Conservation (phyloP, 2,329 filamentous ascomycete species). For the Pseudogymnoascus verrucosus region DNA sequence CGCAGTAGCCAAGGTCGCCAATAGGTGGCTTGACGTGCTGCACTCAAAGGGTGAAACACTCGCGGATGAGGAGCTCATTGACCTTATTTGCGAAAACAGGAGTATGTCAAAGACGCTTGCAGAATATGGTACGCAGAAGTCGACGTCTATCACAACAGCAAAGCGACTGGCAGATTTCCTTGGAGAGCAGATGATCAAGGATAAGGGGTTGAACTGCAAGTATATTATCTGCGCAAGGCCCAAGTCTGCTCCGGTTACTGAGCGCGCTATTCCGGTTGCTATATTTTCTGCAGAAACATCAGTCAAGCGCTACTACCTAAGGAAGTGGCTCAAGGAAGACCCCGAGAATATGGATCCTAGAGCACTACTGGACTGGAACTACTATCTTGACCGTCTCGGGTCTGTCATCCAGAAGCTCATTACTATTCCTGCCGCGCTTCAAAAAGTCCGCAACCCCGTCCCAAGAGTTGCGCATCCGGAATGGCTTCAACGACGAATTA, state of each 20-base stretch:
- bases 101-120: constrained; percentile 96
- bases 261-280: constrained; percentile 86
- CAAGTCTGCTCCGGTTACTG: constrained; percentile 84
- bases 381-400: constrained; percentile 90
- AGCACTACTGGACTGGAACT: constrained; percentile 88
- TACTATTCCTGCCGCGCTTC: constrained; percentile 92
- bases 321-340: constrained; percentile 94
- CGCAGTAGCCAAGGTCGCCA: constrained; percentile 88
- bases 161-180: constrained; percentile 91
- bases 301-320: constrained; percentile 80
- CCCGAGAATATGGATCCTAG: constrained; percentile 85
- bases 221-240: constrained; percentile 93
- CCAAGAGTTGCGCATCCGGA: constrained; percentile 91
- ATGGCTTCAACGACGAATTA: constrained; percentile 90
- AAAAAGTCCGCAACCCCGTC: constrained; percentile 91
- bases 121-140: constrained; percentile 93
- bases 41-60: constrained; percentile 81
- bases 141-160: constrained; percentile 97
- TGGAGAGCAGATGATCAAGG: constrained; percentile 97
- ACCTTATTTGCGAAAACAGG: constrained; percentile 99
- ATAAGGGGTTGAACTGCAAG: constrained; percentile 98
- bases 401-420: constrained; percentile 99
- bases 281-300: constrained; percentile 92
- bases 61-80: constrained; percentile 93
- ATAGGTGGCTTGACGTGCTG: constrained; percentile 93